These are phyloP conservation scores for Solanum peruvianum DNA, from an alignment of 257 asterid species.

Conservation along the genomic window DNA sequence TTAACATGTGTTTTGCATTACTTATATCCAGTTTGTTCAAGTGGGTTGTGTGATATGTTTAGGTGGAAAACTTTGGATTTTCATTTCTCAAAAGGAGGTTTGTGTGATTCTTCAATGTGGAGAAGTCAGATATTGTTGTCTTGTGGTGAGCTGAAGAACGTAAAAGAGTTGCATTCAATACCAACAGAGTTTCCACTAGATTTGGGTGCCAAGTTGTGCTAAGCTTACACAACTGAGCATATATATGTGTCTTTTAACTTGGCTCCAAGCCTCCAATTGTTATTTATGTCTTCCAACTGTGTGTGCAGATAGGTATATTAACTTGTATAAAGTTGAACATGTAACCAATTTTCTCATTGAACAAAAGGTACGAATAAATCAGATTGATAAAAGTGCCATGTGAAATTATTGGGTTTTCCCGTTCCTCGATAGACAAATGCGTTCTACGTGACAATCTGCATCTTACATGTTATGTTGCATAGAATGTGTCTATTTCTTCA, in stretches of 20 bases:
- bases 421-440: too few species aligned
- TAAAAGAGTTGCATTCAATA: background rate
- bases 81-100: too few species aligned
- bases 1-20: background rate
- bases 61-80: too few species aligned
- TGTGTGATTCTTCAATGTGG: background rate
- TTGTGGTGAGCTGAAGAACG: background rate
- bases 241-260: background rate
- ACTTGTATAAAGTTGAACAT: too few species aligned
- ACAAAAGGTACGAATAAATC: too few species aligned
- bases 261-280: background rate
- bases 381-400: too few species aligned
- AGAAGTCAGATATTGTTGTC: background rate
- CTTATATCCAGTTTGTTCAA: background rate
- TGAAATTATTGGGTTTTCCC: too few species aligned
- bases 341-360: too few species aligned
- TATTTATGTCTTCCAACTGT: too few species aligned
- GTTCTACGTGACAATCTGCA: fast-evolving
- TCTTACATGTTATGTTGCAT: background rate
- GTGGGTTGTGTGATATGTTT: too few species aligned
- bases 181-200: background rate
- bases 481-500: too few species aligned
- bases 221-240: background rate
- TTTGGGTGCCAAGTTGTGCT: background rate
- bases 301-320: background rate